Evolutionary conservation across 2,329 filamentous ascomycete species (phyloP), one percentile per base, ranked within the genome.

Genomic region (Spiromastix sp.): DNA sequence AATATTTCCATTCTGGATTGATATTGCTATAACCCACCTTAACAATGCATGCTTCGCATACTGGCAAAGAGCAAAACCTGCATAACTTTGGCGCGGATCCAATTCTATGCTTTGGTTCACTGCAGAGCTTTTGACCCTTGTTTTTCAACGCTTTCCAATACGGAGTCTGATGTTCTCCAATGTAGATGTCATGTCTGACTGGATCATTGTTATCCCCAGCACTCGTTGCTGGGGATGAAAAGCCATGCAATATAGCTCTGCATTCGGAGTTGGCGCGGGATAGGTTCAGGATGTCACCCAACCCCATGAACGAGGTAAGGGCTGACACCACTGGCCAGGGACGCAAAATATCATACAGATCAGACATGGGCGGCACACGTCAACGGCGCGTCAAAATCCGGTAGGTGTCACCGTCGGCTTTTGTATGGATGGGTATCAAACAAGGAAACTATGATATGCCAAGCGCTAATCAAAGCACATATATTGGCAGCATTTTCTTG

Each of bases 21-120:
- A 15, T 4, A 5, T 24, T 18, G 20, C 10, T n/a, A 3, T 8
- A 9, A 34, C 43, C 16, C 7, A 46, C 42, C 17, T 44, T 45
- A 19, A 55, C 51, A 8, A 55, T 46, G 36, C 51, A 55, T 5
- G 48, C 48, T 19, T 50, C 50, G 32, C 52, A 55, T 12, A 55
- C 48, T 18, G 50, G 51, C 32, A 41, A 43, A 10, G 49, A 53
- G 34, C 52, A 55, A 37, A 46, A 51, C 10, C 43, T 46, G 37
- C 52, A 55, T 17, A 48, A 40, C 3, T 37, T 35, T 4, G 38
- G 28, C 13, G 41, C 40, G 18, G 45, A 37, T 2, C 48, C 48
- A 32, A 47, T 49, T 18, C 43, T 48, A 32, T 55, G 52, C 9
- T 36, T 42, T 6, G 24, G 35, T 16, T 50, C 49, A 2, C 46